Evolutionary conservation across 1,284 basidiomycete genomes (phyloP).

Genomic region (Pterulicium gracile): DNA sequence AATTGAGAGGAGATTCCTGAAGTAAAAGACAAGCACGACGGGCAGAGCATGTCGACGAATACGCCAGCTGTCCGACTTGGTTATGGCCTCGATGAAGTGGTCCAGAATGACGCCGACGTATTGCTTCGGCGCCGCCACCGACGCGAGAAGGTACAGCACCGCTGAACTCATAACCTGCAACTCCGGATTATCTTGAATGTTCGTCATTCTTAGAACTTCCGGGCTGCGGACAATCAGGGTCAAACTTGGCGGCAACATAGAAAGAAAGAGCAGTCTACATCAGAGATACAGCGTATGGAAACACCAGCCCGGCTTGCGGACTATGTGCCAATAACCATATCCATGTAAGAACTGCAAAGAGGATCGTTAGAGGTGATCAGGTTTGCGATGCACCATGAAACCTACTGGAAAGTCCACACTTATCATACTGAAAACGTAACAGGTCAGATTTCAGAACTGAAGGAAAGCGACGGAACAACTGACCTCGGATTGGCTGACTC

Average conservation of each 20-base stretch:
- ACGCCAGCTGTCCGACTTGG: slow-evolving; percentile 74
- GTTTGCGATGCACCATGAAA: slow-evolving; percentile 8
- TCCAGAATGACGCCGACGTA: slow-evolving; percentile 50
- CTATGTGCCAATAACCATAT: slow-evolving; percentile 67
- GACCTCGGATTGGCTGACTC: slow-evolving; percentile 66
- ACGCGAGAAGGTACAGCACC: slow-evolving; percentile 67
- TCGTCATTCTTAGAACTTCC: slow-evolving; percentile 72
- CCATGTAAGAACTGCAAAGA: slow-evolving; percentile 60
- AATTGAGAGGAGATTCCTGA: slow-evolving; percentile 74
- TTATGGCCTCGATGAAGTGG: slow-evolving; percentile 55
- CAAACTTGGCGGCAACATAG: background rate
- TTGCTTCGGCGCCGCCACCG: slow-evolving; percentile 50
- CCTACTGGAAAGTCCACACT: slow-evolving; percentile 69
- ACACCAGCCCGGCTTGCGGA: slow-evolving; percentile 52
- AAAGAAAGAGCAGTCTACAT: slow-evolving; percentile 43
- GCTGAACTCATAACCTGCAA: slow-evolving; percentile 63
- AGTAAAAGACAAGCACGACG: slow-evolving; percentile 76
- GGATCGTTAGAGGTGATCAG: slow-evolving; percentile 12
- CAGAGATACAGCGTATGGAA: slow-evolving; percentile 68
- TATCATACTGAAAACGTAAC: slow-evolving; percentile 78
- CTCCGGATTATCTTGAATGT: slow-evolving; percentile 69
- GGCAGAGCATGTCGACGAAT: slow-evolving; percentile 67
- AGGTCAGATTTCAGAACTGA: too few species aligned
- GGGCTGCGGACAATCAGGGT: slow-evolving; percentile 33
- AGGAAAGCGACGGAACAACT: too few species aligned